Base-by-base conservation (phyloP, 2,329 filamentous ascomycete species). In the Kalaharituber pfeilii region DNA sequence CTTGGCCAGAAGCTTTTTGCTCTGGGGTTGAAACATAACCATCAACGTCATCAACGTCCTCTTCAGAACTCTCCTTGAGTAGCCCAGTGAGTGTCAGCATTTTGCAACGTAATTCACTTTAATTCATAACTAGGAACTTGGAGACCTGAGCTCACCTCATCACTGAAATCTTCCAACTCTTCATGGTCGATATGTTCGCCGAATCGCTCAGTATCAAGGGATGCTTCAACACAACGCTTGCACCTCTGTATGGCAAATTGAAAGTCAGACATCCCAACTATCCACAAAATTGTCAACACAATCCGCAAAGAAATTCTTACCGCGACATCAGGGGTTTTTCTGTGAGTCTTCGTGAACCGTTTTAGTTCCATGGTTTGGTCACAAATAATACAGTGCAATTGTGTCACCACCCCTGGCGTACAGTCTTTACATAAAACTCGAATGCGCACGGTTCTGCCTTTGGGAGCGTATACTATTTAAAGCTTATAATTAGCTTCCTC, bases 161-260 rank as follows among this genome's bases (percentile, higher is more conserved):
- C n/a, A n/a, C n/a, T n/a, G n/a, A n/a, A n/a, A n/a, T n/a, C 5
- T 47, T 47, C 42, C 3, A 20, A 47, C 5, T 47, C 42, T 18
- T 47, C 42, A 20, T 5, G 5, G 42, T 47, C 42, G 36, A 3
- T 29, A 27, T 25, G 25, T 24, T 52, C 50, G 28, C 6, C 13
- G 15, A 7, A 5, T 18, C 27, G 20, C 25, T 28, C 52, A 49
- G 47, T 55, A 52, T 56, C 56, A 53, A 53, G 54, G 50, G 53
- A 25, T 15, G 22, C 8, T 18, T 47, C 20, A 33, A 27, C 15
- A 36, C 13, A 53, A 28, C 36, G 22, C 24, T 24, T 51, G 33
- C 51, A 49, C 45, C 55, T 51, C 33, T 49, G 36, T n/a, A 39
- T 5, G 6, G 20, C 49, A 18, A 20, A 27, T 22, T 36, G 15